Base-by-base conservation (phyloP, 805 yeast species). In the Cyberlindnera xishuangbannaensis region DNA sequence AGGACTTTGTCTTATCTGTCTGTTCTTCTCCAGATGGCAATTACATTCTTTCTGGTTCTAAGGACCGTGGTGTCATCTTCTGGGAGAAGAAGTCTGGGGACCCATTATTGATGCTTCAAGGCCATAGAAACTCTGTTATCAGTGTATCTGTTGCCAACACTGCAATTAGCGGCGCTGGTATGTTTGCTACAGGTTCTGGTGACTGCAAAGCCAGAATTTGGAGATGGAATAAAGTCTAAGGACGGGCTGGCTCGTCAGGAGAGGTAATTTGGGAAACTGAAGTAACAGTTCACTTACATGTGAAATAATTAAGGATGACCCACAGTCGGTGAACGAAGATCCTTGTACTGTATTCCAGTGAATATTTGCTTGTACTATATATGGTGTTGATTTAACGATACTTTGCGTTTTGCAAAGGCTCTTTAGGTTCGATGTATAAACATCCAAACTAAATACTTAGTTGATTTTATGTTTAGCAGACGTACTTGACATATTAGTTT, bases 141-240 rank as follows among this genome's bases (percentile, higher is more conserved):
- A 79, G 90, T 35, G 97, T 90, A 25, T 86, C 95, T 30, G 95
- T 92, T 15, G 78, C 92, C 16, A 86, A 87, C 47, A 78, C 77
- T 42, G 79, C 85, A 42, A 67, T 69, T 38, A 69, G 72, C 41
- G 82, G 80, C 30, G 79, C 76, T 44, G 90, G 94, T 30, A 78
- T 85, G 50, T 92, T 90, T 67, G 97, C 97, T 35, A 88, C 97
- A 11, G 97, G 97, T 37, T 74, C 86, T 61, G 98, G 97, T 58
- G 97, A 90, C 63, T 90, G 95, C 62, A 84, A 88, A 58, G 97
- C 97, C 25, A 77, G 96, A 62, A 83, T 90, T 54, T 90, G 98
- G 98, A 76, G 82, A 59, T 86, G 86, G 82, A 77, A 76, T 48
- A 70, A 67, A 41, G 49, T 43, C 34, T 49, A 30, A 42, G 19